Evolutionary conservation across 495 filamentous ascomycete species (phyloP).

Genomic region (Aspergillus biplanus): DNA sequence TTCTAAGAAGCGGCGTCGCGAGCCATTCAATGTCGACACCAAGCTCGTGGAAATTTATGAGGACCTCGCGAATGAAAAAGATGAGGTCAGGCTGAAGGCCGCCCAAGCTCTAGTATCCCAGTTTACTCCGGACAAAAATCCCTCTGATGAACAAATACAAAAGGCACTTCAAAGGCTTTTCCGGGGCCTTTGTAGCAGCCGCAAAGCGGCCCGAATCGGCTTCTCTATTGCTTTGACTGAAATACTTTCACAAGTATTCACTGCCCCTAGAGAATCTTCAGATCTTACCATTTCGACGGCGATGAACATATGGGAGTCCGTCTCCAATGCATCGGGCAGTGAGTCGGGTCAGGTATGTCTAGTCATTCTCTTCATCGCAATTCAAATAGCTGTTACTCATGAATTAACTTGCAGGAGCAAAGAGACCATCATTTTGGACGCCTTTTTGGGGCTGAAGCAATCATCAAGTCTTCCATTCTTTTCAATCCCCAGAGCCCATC

Average conservation of each 20-base stretch:
- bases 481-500: slow-evolving; percentile 53
- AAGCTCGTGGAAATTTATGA: slow-evolving; percentile 60
- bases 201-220: slow-evolving; percentile 87
- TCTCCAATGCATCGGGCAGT: slow-evolving; percentile 66
- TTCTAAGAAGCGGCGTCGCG: slow-evolving; percentile 51
- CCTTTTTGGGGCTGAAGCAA: slow-evolving; percentile 82
- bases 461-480: slow-evolving; percentile 77
- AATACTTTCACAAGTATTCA: slow-evolving; percentile 64
- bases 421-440: slow-evolving; percentile 82
- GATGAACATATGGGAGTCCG: slow-evolving; percentile 67
- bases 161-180: slow-evolving; percentile 67
- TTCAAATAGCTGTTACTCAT: slow-evolving; percentile 20
- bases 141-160: slow-evolving; percentile 45
- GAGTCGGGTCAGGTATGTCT: slow-evolving; percentile 61
- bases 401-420: slow-evolving; percentile 63
- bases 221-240: slow-evolving; percentile 90
- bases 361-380: neutral
- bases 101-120: slow-evolving; percentile 50
- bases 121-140: slow-evolving; percentile 47
- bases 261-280: slow-evolving; percentile 27
- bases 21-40: slow-evolving; percentile 48
- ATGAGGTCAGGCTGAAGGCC: slow-evolving; percentile 54
- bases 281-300: slow-evolving; percentile 53
- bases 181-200: slow-evolving; percentile 84
- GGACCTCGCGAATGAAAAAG: slow-evolving; percentile 56